These are phyloP conservation scores for Arthrobotrys megalospora DNA, from an alignment of 2,329 filamentous ascomycete species.

Conservation along the genomic window DNA sequence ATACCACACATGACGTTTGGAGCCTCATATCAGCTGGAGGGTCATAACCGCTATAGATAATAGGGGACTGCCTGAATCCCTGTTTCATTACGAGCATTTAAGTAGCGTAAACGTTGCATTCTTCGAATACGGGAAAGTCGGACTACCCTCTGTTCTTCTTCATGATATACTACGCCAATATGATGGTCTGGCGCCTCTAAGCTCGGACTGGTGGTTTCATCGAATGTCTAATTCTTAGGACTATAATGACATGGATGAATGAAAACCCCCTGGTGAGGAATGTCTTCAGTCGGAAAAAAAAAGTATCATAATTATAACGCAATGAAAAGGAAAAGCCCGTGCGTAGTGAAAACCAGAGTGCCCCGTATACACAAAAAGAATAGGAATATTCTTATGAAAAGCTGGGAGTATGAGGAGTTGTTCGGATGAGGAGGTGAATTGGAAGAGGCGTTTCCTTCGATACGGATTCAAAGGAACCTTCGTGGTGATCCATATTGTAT, in stretches of 20 bases:
- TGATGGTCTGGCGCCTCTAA: no score
- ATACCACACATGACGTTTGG: no score
- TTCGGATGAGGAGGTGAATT: slow-evolving; percentile 6
- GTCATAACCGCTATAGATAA: no score
- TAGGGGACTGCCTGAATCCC: no score
- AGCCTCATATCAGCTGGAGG: no score
- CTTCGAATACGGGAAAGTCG: no score
- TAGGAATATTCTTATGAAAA: slow-evolving; percentile 56
- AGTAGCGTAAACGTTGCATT: no score
- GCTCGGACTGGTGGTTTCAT: slow-evolving; percentile 15
- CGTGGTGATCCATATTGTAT: slow-evolving; percentile 36
- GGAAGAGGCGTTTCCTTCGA: slow-evolving; percentile 24
- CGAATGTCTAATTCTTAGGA: slow-evolving; percentile 49
- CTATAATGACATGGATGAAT: slow-evolving; percentile 59
- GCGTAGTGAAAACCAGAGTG: slow-evolving; percentile 51
- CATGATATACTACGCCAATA: slow-evolving; percentile 14
- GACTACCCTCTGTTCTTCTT: background rate
- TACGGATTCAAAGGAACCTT: slow-evolving; percentile 37
- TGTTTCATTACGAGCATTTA: no score
- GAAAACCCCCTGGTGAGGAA: slow-evolving; percentile 51
- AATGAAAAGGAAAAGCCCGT: slow-evolving; percentile 47
- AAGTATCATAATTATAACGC: slow-evolving; percentile 61
- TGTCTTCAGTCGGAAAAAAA: slow-evolving; percentile 43
- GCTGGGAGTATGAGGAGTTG: slow-evolving; percentile 25
- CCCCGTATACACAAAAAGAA: slow-evolving; percentile 61